Evolutionary conservation across 2,329 filamentous ascomycete genomes (phyloP).

Genomic region (Fonsecaea pugnacius): DNA sequence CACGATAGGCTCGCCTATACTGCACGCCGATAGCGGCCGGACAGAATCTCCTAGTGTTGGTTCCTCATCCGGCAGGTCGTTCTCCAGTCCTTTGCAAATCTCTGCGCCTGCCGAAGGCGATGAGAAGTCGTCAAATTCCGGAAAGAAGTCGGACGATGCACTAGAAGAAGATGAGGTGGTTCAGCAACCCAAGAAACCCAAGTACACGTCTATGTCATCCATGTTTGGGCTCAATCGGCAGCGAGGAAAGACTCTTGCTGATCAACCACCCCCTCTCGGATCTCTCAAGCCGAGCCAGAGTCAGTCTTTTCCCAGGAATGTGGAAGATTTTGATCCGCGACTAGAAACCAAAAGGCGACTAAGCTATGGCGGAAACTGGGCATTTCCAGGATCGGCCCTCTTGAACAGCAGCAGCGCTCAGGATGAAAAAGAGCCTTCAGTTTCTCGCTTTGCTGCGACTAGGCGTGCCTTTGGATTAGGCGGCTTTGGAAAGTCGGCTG

Average conservation of each 20-base stretch:
- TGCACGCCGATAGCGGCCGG: slow-evolving; percentile 41
- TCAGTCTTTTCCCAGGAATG: slow-evolving; percentile 65
- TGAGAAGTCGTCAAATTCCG: slow-evolving; percentile 42
- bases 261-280: slow-evolving; percentile 62
- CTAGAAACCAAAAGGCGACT: slow-evolving; percentile 56
- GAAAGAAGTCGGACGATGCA: slow-evolving; percentile 35
- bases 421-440: slow-evolving; percentile 41
- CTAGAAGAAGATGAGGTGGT: slow-evolving; percentile 23
- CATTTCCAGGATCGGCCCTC: slow-evolving; percentile 49
- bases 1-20: slow-evolving; percentile 29
- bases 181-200: slow-evolving; percentile 31
- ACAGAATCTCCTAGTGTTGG: slow-evolving; percentile 50
- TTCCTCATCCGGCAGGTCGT: slow-evolving; percentile 51
- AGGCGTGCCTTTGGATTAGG: slow-evolving; percentile 47
- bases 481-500: slow-evolving; percentile 42
- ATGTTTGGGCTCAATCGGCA: slow-evolving; percentile 64
- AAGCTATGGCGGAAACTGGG: slow-evolving; percentile 63
- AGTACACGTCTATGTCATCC: slow-evolving; percentile 44
- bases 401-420: slow-evolving; percentile 46
- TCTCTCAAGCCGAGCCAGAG: slow-evolving; percentile 64
- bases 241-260: slow-evolving; percentile 63
- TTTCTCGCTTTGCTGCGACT: slow-evolving; percentile 41
- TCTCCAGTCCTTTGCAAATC: slow-evolving; percentile 53
- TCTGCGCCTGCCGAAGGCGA: slow-evolving; percentile 46
- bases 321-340: slow-evolving; percentile 58